These are phyloP conservation scores for Poa pratensis DNA, from an alignment of 176 grass and related monocot genomes.

Conservation along the genomic window DNA sequence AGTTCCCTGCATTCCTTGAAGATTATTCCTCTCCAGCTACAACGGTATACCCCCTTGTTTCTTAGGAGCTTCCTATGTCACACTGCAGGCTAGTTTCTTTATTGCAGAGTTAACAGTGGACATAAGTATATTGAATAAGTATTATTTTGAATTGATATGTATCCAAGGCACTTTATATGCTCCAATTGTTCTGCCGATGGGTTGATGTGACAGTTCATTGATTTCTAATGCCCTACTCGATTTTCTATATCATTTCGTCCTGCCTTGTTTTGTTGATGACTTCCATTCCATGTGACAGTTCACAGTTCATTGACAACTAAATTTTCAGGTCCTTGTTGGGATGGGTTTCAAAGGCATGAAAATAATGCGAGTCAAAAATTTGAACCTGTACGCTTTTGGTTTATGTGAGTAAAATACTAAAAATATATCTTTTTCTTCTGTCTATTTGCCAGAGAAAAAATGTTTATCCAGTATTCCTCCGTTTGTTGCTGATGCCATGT, in stretches of 20 bases:
- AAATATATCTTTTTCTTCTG: slow-evolving; percentile 8
- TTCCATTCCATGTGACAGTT: slow-evolving; percentile 28
- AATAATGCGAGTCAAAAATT: slow-evolving; percentile 84
- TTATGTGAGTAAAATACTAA: slow-evolving; percentile 74
- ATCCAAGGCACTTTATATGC: neutral
- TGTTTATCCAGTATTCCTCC: slow-evolving; percentile 3
- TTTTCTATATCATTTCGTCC: slow-evolving; percentile 5
- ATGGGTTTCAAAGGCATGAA: slow-evolving; percentile 86
- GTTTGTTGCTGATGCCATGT: slow-evolving; percentile 33
- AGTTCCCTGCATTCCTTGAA: slow-evolving; percentile 82
- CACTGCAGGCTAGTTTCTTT: neutral
- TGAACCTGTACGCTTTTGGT: slow-evolving; percentile 96
- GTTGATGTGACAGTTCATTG: neutral
- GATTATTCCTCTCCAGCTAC: slow-evolving; percentile 63
- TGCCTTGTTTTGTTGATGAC: slow-evolving; percentile 9
- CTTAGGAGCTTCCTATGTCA: slow-evolving; percentile 1
- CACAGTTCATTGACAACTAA: slow-evolving; percentile 32
- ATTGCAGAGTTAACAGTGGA: slow-evolving; percentile 7
- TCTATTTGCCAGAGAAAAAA: neutral
- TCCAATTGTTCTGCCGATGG: slow-evolving; percentile 14
- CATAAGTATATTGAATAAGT: neutral
- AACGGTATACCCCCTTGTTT: slow-evolving; percentile 43
- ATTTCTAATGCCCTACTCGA: neutral
- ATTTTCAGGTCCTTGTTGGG: slow-evolving; percentile 85
- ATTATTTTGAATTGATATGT: neutral